These are phyloP conservation scores for Geopyxis carbonaria DNA, from an alignment of 495 filamentous ascomycete genomes.

Conservation along the genomic window DNA sequence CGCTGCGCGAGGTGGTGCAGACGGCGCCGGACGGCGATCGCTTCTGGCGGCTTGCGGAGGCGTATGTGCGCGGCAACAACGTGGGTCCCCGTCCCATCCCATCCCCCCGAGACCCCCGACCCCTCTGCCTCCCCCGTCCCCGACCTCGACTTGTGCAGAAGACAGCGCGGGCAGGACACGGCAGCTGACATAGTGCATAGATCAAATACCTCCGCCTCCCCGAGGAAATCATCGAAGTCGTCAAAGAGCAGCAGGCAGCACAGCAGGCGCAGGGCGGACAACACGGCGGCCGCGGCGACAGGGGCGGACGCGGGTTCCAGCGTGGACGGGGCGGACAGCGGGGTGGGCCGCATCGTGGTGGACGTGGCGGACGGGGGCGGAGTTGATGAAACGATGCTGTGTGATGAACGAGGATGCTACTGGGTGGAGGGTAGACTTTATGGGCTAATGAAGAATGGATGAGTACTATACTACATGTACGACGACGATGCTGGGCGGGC, in stretches of 20 bases:
- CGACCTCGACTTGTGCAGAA: too few species aligned
- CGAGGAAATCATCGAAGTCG: constrained; percentile 85
- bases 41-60: constrained; percentile 78
- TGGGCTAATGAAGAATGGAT: too few species aligned
- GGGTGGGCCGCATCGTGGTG: constrained; percentile 27
- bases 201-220: constrained; percentile 96
- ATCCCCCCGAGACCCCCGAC: not conserved
- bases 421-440: too few species aligned
- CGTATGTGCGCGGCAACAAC: constrained; percentile 93
- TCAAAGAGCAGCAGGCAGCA: constrained; percentile 61
- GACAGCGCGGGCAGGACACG: not conserved
- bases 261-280: constrained; percentile 31
- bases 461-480: too few species aligned
- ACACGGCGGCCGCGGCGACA: constrained; percentile 46
- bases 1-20: constrained; percentile 92
- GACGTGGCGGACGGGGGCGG: constrained; percentile 34
- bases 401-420: too few species aligned
- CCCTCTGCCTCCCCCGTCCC: not conserved
- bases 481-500: too few species aligned
- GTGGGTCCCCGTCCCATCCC: constrained; percentile 34
- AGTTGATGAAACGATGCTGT: too few species aligned
- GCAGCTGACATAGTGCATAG: constrained; percentile 30
- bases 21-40: constrained; percentile 90
- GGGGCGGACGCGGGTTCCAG: constrained; percentile 34
- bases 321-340: constrained; percentile 35